phyloP scores from a whole-genome alignment of 768 basidiomycete genomes.

The Mycena vitilis region DNA sequence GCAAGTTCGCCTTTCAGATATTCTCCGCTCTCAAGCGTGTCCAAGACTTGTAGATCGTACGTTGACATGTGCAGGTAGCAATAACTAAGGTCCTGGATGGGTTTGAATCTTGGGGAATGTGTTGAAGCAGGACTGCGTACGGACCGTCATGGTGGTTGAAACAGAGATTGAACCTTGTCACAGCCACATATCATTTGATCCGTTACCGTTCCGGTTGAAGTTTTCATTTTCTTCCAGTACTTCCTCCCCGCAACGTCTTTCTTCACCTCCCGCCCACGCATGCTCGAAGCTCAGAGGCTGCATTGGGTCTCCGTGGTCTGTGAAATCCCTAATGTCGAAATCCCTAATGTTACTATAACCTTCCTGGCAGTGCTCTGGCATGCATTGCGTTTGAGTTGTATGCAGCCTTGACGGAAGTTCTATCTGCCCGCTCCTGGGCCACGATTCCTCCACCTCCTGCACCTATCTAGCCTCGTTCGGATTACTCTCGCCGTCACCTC shows the following conservation, averaged over 20 bases:
- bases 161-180: not conserved
- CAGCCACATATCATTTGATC: not conserved
- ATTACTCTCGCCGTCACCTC: constrained; percentile 72
- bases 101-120: not conserved
- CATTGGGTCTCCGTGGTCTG: constrained; percentile 15
- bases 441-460: not conserved
- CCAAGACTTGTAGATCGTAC: constrained; percentile 81
- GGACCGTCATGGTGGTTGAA: constrained; percentile 22
- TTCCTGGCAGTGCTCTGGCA: not conserved
- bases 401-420: constrained; percentile 6
- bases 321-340: no score
- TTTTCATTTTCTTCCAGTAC: not conserved
- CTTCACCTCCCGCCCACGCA: not conserved
- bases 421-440: not conserved
- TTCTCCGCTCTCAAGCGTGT: constrained; percentile 82
- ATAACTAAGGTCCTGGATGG: constrained; percentile 79
- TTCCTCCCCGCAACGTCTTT: not conserved
- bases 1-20: constrained; percentile 83
- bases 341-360: not conserved
- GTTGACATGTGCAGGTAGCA: constrained; percentile 89
- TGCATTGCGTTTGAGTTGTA: not conserved
- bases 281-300: constrained; percentile 8
- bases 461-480: constrained; percentile 60
- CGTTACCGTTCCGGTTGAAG: not conserved
- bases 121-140: not conserved